Conservation (phyloP, 495 filamentous ascomycete species). For the Echria macrotheca region DNA sequence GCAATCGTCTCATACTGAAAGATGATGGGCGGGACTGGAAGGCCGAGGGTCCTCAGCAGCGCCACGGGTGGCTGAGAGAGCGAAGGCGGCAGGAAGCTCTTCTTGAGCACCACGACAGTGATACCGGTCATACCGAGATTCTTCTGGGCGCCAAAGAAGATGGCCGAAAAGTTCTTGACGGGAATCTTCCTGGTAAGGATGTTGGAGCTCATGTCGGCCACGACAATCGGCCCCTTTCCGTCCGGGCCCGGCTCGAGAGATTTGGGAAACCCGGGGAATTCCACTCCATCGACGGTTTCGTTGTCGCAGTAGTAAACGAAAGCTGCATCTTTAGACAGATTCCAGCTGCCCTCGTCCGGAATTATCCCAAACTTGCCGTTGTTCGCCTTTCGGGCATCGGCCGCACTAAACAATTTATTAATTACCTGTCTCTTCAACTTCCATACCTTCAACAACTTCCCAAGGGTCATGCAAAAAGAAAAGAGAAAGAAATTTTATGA, state of each 20-base stretch:
- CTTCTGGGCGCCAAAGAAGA: slow-evolving; percentile 86
- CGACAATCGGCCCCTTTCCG: slow-evolving; percentile 59
- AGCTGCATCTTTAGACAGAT: slow-evolving; percentile 64
- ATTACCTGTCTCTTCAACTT: no score
- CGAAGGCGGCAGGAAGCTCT: slow-evolving; percentile 63
- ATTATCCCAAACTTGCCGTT: slow-evolving; percentile 87
- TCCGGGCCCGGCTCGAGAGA: slow-evolving; percentile 51
- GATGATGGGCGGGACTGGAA: slow-evolving; percentile 71
- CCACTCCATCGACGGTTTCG: slow-evolving; percentile 93
- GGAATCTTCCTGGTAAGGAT: slow-evolving; percentile 60
- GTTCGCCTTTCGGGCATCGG: slow-evolving; percentile 63
- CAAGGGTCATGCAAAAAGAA: no score
- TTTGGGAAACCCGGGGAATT: slow-evolving; percentile 74
- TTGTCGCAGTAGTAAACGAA: slow-evolving; percentile 92
- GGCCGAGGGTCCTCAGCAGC: slow-evolving; percentile 65
- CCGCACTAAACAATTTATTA: no score
- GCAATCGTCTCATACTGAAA: slow-evolving; percentile 74
- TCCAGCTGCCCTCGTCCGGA: slow-evolving; percentile 70
- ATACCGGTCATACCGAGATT: slow-evolving; percentile 83
- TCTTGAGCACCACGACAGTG: slow-evolving; percentile 75
- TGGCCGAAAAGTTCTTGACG: slow-evolving; percentile 64
- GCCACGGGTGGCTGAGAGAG: slow-evolving; percentile 51
- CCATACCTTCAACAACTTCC: no score
- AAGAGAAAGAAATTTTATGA: no score
- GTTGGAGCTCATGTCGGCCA: slow-evolving; percentile 85